Base-by-base conservation (phyloP, 306 rosid genomes). In the Calophaca sinica region DNA sequence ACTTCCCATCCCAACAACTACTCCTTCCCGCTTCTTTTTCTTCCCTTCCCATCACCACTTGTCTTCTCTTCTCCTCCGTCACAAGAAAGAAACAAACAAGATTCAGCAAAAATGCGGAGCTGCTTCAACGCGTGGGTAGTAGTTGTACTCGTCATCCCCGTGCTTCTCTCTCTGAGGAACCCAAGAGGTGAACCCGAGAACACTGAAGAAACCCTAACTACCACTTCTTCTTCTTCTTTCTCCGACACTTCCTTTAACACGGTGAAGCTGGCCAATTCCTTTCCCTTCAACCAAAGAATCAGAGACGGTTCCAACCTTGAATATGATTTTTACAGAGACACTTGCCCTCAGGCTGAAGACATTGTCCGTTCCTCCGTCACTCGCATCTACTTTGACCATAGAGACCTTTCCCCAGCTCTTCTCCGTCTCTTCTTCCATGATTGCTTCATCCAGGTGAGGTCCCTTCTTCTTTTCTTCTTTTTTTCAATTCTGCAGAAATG, bases 341-440 rank as follows among this genome's bases (percentile, higher is more conserved):
- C 89, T 6, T 94, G 97, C 48, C 93, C 98, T 9, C 75, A 85
- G 7, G 96, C 96, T 0, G 92, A 94, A 72, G 45, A 3, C 38
- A 79, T 84, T 15, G 83, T 87, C 15, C 84, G 93, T 49, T 85
- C 90, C 0, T 50, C 79, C 2, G 78, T 90, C 39, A 75, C 91
- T 68, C 84, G 80, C 49, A 41, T 91, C 4, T 86, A 86, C 86
- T 70, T 77, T 15, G 86, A 74, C 12, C 87, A 84, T 2, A 72
- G 82, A 15, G 86, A 87, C 7, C 80, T 84, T 32, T 77, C 96
- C 2, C 80, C 96, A 0, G 86, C 89, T 68, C 86, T 94, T 13
- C 88, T 94, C 7, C 93, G 97, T 50, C 96, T 94, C 62, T 89
- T 88, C 83, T 94, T 94, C 75, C 98, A 91, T 31, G 97, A 91